Evolutionary conservation across 192 early-diverging fungal genomes (phyloP).

Genomic region (Podila epicladia): DNA sequence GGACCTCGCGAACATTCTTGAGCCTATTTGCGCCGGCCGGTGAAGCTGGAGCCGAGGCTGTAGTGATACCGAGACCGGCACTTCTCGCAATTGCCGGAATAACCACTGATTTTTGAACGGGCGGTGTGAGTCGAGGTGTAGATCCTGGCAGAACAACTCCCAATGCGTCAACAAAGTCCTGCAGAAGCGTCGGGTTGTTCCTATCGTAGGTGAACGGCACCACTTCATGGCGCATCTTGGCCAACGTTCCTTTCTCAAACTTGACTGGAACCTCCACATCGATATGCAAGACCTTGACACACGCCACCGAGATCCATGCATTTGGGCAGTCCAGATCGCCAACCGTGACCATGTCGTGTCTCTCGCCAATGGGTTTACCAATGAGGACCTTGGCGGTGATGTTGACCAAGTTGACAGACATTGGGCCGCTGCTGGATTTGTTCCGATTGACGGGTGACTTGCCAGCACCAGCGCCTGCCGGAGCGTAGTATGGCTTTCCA

Average conservation of each 20-base stretch:
- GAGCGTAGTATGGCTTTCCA: slow-evolving; percentile 23
- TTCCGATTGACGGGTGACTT: background rate
- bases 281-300: slow-evolving; percentile 24
- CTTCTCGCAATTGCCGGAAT: background rate
- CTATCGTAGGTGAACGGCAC: slow-evolving; percentile 28
- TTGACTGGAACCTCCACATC: slow-evolving; percentile 34
- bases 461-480: background rate
- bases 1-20: background rate
- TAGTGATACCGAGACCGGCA: slow-evolving; percentile 13
- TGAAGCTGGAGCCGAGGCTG: slow-evolving; percentile 4
- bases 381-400: slow-evolving; percentile 42
- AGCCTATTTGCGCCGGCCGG: background rate
- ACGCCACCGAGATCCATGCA: slow-evolving; percentile 49
- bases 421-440: background rate
- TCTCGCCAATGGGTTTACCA: slow-evolving; percentile 52
- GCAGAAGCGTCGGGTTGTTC: slow-evolving; percentile 21
- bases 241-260: slow-evolving; percentile 48
- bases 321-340: slow-evolving; percentile 52
- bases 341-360: slow-evolving; percentile 50
- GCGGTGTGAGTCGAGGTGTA: background rate
- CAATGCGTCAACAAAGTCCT: slow-evolving; percentile 27
- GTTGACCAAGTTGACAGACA: slow-evolving; percentile 21
- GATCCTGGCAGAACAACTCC: slow-evolving; percentile 14
- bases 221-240: slow-evolving; percentile 39
- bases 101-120: background rate